Evolutionary conservation across 495 filamentous ascomycete species (phyloP), one percentile per base, ranked within the genome.

Genomic region (Tuber umbilicatum): DNA sequence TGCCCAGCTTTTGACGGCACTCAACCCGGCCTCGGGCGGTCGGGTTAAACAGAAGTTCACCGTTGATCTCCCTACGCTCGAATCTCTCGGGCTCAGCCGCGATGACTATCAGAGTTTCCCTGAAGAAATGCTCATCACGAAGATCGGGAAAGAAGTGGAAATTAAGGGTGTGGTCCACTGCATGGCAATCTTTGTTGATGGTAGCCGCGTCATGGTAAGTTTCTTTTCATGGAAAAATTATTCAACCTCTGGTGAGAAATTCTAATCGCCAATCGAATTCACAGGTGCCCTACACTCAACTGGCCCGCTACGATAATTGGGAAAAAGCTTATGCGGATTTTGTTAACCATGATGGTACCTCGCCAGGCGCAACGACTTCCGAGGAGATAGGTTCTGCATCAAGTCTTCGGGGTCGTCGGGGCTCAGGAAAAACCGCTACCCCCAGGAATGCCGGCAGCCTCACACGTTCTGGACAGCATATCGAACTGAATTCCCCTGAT

Each of bases 101-200:
- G n/a, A 67, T 31, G 79, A 81, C n/a, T 81, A 81, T 31, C 45
- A 78, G 50, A 39, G 39, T 42, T 74, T 79, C 40, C 69, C 73
- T 2, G 69, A 71, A 27, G 73, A 76, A 47, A 47, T 37, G 2
- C 35, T 40, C 16, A 70, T 70, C 23, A 39, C 14, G 69, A 39
- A n/a, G 69, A 43, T 70, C n/a, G 43, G 6, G 23, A 23, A 3
- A 10, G 69, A 40, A 43, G 35, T 35, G 69, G 27, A 64, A 31
- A 64, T 64, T 35, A 64, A 35, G 55, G 55, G 55, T 64, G 55
- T 64, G 27, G 6, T 64, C 16, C 55, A 64, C 31, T 64, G 27
- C 55, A 64, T 17, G 27, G 27, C 55, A 64, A 35, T 17, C 27
- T 19, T 64, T 64, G 55, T 12, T 35, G 55, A 64, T 64, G 55